phyloP scores from a whole-genome alignment of 148 eudicot genomes.

The Arctostaphylos glauca region DNA sequence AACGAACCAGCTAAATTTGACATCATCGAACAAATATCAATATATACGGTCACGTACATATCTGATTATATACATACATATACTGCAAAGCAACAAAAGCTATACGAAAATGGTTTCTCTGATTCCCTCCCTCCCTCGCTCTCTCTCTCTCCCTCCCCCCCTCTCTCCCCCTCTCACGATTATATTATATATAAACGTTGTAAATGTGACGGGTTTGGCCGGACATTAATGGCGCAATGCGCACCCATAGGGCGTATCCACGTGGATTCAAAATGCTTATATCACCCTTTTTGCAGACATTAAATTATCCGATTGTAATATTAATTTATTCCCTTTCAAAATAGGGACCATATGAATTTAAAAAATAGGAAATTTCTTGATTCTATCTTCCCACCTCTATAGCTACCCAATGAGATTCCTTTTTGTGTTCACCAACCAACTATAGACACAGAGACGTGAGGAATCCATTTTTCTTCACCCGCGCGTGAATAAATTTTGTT shows the following conservation, averaged over 20 bases:
- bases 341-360: neutral
- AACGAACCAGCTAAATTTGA: neutral
- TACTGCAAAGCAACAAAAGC: neutral
- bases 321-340: neutral
- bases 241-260: conserved; percentile 38
- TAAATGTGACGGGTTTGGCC: neutral
- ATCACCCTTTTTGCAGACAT: neutral
- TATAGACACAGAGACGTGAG: too few species aligned
- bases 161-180: neutral
- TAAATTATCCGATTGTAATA: neutral
- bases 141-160: neutral
- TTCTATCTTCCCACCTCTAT: conserved; percentile 1
- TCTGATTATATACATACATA: neutral
- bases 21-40: neutral
- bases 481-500: too few species aligned
- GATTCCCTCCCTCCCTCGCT: too few species aligned
- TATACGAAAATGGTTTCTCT: neutral
- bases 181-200: too few species aligned
- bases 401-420: neutral
- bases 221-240: conserved; percentile 24
- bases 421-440: neutral
- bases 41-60: neutral
- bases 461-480: too few species aligned
- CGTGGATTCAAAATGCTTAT: conserved; percentile 39
- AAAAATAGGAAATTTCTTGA: neutral